Base-by-base conservation (phyloP, 2,329 filamentous ascomycete species). In the Fusarium pininemorale region DNA sequence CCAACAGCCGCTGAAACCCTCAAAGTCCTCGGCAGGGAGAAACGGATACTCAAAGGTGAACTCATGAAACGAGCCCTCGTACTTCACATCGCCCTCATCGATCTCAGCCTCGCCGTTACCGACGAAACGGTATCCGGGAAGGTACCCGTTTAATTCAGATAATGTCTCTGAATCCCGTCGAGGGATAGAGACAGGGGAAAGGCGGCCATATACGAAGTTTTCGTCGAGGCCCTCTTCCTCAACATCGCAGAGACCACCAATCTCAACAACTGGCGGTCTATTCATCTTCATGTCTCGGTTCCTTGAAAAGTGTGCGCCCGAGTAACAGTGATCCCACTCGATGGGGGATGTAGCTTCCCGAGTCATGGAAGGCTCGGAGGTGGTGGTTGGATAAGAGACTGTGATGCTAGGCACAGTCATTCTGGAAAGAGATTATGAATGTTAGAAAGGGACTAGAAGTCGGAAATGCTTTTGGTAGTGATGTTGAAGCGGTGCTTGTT, bases 361-460 rank as follows among this genome's bases (percentile, higher is more conserved):
- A 15, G 51, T n/a, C 15, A 16, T n/a, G 4, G 24, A 11, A 4
- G 11, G 18, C 16, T 6, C 35, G 11, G 37, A 9, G 20, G 5
- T 18, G 11, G 24, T 12, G 1, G 41, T 18, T 1, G 51, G 6
- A n/a, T 18, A 28, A 5, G 51, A n/a, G 24, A 55, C 51, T 18
- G 51, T 42, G 20, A 55, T 55, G 13, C 2, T 7, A n/a, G 51
- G 37, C 4, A 30, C 26, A 55, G 14, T 8, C 37, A 55, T 55
- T 2, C 8, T 42, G 20, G 4, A n/a, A n/a, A 18, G 15, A 16
- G 22, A 28, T 0, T 10, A 10, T 22, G 24, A 16, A n/a, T 20
- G 20, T 39, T 12, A 26, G 11, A n/a, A 30, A 11, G 2, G n/a
- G 8, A 13, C 16, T 26, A 20, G 3, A 22, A 12, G 13, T 9